phyloP scores from a whole-genome alignment of 1,284 basidiomycete genomes.

The Moesziomyces sp. region DNA sequence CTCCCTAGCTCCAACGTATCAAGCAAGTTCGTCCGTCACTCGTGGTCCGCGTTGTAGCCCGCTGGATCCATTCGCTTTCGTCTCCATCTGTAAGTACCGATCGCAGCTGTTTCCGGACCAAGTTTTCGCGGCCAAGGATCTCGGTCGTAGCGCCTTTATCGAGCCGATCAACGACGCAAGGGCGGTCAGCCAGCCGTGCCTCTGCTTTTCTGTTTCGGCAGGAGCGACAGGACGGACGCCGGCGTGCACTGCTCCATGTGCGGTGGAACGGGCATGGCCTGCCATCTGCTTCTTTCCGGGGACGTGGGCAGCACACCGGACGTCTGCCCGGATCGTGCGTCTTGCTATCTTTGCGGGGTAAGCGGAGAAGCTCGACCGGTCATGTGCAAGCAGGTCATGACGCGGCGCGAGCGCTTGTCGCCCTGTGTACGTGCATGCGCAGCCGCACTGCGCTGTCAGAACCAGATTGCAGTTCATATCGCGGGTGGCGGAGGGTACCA shows the following conservation, averaged over 20 bases:
- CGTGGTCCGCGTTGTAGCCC: not conserved
- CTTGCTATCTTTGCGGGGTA: slow-evolving; percentile 13
- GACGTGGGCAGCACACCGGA: slow-evolving; percentile 1
- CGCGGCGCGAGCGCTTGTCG: slow-evolving; percentile 5
- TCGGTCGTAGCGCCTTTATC: not conserved
- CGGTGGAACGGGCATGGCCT: not conserved
- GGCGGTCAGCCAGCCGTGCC: not conserved
- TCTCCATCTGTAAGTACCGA: not conserved
- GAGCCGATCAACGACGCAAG: not conserved
- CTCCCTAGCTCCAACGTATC: not conserved
- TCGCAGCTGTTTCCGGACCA: not conserved
- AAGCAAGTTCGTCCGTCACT: not conserved
- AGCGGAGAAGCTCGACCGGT: slow-evolving; percentile 3
- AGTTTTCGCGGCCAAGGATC: not conserved
- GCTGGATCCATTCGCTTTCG: not conserved
- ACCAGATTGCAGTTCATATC: slow-evolving; percentile 19
- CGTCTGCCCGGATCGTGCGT: slow-evolving; percentile 8
- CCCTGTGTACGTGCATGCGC: slow-evolving; percentile 4
- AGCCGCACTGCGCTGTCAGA: slow-evolving; percentile 15
- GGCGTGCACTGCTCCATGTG: not conserved
- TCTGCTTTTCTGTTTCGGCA: not conserved
- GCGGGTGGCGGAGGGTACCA: slow-evolving; percentile 11
- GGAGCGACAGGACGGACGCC: not conserved
- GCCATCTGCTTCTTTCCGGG: not conserved
- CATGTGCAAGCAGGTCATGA: slow-evolving; percentile 14